A percentile compares a stretch with the other conserved stretches of the same genome.
Evolutionary conservation across 164 flowering plant genomes (phyloP).

Genomic region (Vitis rotundifolia): DNA sequence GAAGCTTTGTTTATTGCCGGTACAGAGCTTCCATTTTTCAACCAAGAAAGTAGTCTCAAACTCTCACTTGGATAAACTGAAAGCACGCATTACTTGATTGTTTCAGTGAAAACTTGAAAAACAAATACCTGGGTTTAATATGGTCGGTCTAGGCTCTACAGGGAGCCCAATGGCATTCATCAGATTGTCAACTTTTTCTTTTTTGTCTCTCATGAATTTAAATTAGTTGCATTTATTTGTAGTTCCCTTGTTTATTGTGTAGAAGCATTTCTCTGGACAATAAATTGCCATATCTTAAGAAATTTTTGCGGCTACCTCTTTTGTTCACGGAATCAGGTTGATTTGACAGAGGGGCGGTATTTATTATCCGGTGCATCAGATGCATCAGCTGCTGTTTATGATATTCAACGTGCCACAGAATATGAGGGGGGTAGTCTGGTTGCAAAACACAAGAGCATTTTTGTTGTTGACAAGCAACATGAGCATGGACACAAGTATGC

Average conservation of each 20-base stretch:
- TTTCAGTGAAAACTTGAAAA: too few relatives aligned
- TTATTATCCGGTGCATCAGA: slow-evolving; percentile 85
- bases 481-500: slow-evolving; percentile 78
- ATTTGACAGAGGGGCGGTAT: slow-evolving; percentile 90
- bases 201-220: too few relatives aligned
- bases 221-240: neutral
- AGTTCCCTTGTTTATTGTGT: neutral
- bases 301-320: slow-evolving; percentile 11
- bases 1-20: too few relatives aligned
- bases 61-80: too few relatives aligned
- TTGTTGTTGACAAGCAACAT: slow-evolving; percentile 73
- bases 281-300: neutral
- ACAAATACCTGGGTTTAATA: too few relatives aligned
- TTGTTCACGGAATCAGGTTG: slow-evolving; percentile 71
- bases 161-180: too few relatives aligned
- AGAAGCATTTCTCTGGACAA: neutral
- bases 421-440: slow-evolving; percentile 57
- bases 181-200: too few relatives aligned
- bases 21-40: too few relatives aligned
- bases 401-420: slow-evolving; percentile 67
- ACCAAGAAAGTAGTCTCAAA: too few relatives aligned
- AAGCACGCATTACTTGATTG: too few relatives aligned
- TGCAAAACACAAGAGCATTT: slow-evolving; percentile 65
- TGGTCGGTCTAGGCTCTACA: too few relatives aligned
- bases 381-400: slow-evolving; percentile 85